These are phyloP conservation scores for Epichloe sylvatica DNA, from an alignment of 2,329 filamentous ascomycete species.

Conservation along the genomic window DNA sequence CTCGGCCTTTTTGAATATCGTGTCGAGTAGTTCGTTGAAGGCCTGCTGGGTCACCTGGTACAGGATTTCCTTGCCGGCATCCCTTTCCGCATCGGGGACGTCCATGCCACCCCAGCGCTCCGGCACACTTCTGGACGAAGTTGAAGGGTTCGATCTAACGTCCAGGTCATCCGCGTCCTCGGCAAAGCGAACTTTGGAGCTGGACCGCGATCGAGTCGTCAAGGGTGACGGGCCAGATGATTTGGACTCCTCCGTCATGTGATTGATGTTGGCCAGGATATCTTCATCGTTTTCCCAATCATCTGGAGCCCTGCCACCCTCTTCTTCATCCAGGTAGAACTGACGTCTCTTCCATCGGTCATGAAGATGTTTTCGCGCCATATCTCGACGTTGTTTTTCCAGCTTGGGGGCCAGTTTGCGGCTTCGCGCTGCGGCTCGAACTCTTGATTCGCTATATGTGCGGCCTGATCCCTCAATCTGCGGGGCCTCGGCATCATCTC, in stretches of 20 bases:
- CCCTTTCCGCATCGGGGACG: constrained; percentile 64
- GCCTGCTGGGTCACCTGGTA: constrained; percentile 84
- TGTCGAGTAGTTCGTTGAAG: constrained; percentile 82
- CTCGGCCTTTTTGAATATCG: constrained; percentile 71
- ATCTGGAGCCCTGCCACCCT: constrained; percentile 52
- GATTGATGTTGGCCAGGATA: constrained; percentile 26
- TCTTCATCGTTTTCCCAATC: constrained; percentile 51
- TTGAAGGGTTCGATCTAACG: constrained; percentile 55
- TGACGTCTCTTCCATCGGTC: constrained; percentile 64
- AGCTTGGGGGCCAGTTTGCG: constrained; percentile 24
- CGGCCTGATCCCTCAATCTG: constrained; percentile 1
- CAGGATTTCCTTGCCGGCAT: constrained; percentile 75
- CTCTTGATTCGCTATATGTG: constrained; percentile 28
- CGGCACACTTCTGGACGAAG: constrained; percentile 56
- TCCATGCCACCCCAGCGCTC: constrained; percentile 68
- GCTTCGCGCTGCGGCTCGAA: constrained; percentile 21
- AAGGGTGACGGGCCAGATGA: constrained; percentile 19
- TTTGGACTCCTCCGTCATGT: constrained; percentile 27
- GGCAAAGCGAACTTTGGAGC: constrained; percentile 65
- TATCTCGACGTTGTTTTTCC: constrained; percentile 26
- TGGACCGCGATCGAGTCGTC: constrained; percentile 44
- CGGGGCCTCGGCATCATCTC: constrained; percentile 10
- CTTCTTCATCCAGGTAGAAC: constrained; percentile 78
- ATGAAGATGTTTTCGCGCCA: constrained; percentile 42
- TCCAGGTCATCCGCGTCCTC: constrained; percentile 59